Evolutionary conservation across 1,284 basidiomycete genomes (phyloP).

Genomic region (Mycena sp.): DNA sequence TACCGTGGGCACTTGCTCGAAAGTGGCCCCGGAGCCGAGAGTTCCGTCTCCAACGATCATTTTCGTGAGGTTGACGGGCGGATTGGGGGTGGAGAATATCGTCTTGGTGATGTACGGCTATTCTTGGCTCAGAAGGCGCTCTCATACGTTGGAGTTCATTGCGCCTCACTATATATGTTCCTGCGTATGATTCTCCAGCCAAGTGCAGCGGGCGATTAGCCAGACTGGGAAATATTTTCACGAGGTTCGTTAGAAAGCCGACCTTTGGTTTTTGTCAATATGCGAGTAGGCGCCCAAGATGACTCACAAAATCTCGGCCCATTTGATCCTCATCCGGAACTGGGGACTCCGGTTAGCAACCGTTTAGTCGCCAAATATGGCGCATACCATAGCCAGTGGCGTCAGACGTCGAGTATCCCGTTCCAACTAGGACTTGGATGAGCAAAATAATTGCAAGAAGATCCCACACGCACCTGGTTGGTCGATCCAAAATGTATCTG

Average conservation of each 20-base stretch:
- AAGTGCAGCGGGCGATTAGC: constrained; percentile 67
- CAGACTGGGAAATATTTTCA: constrained; percentile 73
- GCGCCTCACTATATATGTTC: constrained; percentile 32
- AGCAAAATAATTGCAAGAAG: constrained; percentile 46
- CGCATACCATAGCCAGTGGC: constrained; percentile 61
- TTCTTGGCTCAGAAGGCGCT: no score
- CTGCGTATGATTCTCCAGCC: constrained; percentile 71
- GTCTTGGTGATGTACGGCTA: constrained; percentile 75
- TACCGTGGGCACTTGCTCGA: constrained; percentile 62
- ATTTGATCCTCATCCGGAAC: constrained; percentile 74
- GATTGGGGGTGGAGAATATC: constrained; percentile 65
- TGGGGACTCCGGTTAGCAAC: constrained; percentile 69
- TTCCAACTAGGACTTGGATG: constrained; percentile 51
- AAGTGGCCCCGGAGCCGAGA: constrained; percentile 58
- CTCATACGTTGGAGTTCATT: no score
- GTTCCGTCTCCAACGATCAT: constrained; percentile 76
- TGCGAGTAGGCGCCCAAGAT: constrained; percentile 53
- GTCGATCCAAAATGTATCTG: constrained; percentile 78
- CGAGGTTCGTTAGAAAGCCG: constrained; percentile 71
- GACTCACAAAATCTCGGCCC: constrained; percentile 75
- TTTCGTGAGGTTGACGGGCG: constrained; percentile 70
- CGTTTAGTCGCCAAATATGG: constrained; percentile 6
- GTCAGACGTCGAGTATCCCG: constrained; percentile 74
- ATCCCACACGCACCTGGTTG: constrained; percentile 61
- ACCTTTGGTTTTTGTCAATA: constrained; percentile 49